Evolutionary conservation across 441 rosid genomes (phyloP), one percentile per base, ranked within the genome.

Genomic region (Euphorbia schlechtendalii): DNA sequence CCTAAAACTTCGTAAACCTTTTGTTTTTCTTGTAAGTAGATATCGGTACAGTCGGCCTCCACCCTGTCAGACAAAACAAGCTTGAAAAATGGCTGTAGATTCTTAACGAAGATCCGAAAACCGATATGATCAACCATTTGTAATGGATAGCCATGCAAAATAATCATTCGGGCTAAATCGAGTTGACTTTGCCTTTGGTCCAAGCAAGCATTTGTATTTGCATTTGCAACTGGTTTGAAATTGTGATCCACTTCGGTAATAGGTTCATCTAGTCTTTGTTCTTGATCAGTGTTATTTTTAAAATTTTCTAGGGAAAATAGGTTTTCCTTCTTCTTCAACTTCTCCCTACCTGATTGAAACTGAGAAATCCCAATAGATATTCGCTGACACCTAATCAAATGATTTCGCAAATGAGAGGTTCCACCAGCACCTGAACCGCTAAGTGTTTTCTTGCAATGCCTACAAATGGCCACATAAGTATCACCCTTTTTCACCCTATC

Each of bases 391-490:
- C 96, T 79, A 85, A 90, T 84, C 64, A 92, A 81, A 77, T 92
- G 98, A 74, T 92, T 92, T 45, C 98, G 82, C 63, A 92, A 85
- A 75, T 92, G 98, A 32, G 98, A 88, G 8, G 98, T 92, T 45
- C 97, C 98, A 32, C 98, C 88, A 70, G 87, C 89, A 74, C 98
- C 90, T 14, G 98, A 92, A 14, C 98, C 98, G 46, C 98, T 92
- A 65, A 92, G 96, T 69, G 80, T 92, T 81, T 92, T 90, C 69
- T 90, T 84, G 59, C 98, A 92, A 55, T 92, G 97, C 46, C 84
- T 74, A 69, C 98, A 92, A 36, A 92, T 84, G 56, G 98, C 98
- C 68, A 88, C 83, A 67, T 90, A 92, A 18, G 84, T 78, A 65
- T 92, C 97, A n/a, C 88, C 95, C 66, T 90, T 92, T 62, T 85